Evolutionary conservation across 352 stramenopile genomes (phyloP), one percentile per base, ranked within the genome.

Genomic region (Globisporangium emineosum): DNA sequence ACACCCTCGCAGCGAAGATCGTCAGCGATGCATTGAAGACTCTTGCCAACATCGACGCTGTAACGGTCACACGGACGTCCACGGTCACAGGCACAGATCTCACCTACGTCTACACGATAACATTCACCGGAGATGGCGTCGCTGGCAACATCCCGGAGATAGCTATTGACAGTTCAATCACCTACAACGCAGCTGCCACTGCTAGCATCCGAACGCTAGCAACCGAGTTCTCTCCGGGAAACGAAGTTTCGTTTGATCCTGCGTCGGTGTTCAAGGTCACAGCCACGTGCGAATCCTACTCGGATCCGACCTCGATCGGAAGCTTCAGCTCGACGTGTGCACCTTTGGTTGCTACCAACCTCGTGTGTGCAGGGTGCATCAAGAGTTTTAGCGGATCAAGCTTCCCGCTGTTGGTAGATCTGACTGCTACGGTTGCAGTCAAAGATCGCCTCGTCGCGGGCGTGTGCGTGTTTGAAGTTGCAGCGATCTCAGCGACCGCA

Each of bases 141-240:
- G 80, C 80, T 45, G 96, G 96, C 15, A 83, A 98, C 65, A 86
- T 99, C 1, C 89, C 96, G 1, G 42, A 68, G 42, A 56, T 97
- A 0, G 64, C 47, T 6, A 74, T 97, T 10, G 66, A 84, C n/a
- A 72, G 64, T 27, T 72, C 71, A 0, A 61, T 90, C 13, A 77
- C 58, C 0, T 73, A 84, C 50, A 75, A 68, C 29, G 45, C 27
- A 35, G 29, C 23, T 19, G 50, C 69, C 2, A 68, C 81, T 0
- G 35, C 55, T 12, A 60, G 35, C 1, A 57, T 90, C 13, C 75
- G 69, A 2, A 89, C 81, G 0, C 4, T 68, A 25, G 77, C 79
- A 45, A 81, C 65, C 0, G 49, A 83, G 64, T 5, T 45, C 1
- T 69, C 54, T 0, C 9, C 49, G 1, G 85, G 85, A 15, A 86